Base-by-base conservation (phyloP, 805 yeast genomes). In the Kodamaea sagamina region DNA sequence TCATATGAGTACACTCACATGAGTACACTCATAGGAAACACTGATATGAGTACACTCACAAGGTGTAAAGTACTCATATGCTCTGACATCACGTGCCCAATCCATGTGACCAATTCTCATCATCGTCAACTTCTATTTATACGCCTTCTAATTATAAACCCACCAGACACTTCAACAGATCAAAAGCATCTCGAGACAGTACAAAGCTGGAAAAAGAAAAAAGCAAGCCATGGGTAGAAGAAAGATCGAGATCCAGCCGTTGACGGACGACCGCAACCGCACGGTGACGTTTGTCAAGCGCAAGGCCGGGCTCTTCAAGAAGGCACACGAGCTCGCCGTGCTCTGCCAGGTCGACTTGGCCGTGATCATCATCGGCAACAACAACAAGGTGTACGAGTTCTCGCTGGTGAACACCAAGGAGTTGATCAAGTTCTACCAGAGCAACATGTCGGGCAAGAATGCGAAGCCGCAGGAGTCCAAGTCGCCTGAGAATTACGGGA, bases 291-390 rank as follows among this genome's bases (percentile, higher is more conserved):
- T 92, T 62, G 88, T 88, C 49, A 92, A 92, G 65, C 78, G 99
- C 43, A 92, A 92, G 63, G 95, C 96, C 0, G 99, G 99, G 2
- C 72, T 92, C 24, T 90, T 93, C 66, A 86, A 86, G 58, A 86
- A 85, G 62, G 92, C 92, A 2, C 86, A 85, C 59, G 93, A 86
- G 62, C 72, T 93, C 43, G 82, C 97, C 0, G 92, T 92, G 8
- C 73, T 92, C 29, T 92, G 98, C 64, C 90, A 89, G 49, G 96
- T 89, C 4, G 98, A 92, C 58, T 74, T 93, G 22, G 95, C 98
- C 1, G 92, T 92, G 22, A 81, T 92, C 11, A 89, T 92, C 18
- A 72, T 89, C 27, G 95, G 96, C 13, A 80, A 81, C 54, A 89
- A 83, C 62, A 82, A 88, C 56, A 86, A 85, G 55, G 77, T 89